Evolutionary conservation across 2,329 filamentous ascomycete genomes (phyloP).

Genomic region (Diplodia corticola): DNA sequence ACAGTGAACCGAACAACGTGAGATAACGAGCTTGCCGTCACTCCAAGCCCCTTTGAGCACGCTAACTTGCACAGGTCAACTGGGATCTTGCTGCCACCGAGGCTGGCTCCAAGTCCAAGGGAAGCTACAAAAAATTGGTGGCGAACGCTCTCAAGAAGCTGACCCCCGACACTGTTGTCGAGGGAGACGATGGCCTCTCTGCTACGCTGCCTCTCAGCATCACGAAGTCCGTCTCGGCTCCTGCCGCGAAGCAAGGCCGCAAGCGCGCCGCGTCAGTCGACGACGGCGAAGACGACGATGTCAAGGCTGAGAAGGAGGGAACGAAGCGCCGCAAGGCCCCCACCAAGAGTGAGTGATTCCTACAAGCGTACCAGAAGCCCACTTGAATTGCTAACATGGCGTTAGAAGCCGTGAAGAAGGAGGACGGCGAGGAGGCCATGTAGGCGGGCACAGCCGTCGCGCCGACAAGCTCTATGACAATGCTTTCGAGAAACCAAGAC

Average conservation of each 20-base stretch:
- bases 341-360: background rate
- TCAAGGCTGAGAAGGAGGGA: background rate
- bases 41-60: background rate
- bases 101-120: constrained; percentile 2
- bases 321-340: background rate
- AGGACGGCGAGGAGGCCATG: background rate
- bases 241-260: background rate
- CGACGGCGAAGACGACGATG: background rate
- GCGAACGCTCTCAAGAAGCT: background rate
- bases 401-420: background rate
- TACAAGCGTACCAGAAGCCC: background rate
- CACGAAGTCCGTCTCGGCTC: background rate
- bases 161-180: background rate
- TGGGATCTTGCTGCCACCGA: background rate
- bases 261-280: background rate
- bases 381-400: background rate
- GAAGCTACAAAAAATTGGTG: constrained; percentile 10
- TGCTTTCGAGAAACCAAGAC: background rate
- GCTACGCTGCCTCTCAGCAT: no score
- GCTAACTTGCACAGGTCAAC: background rate
- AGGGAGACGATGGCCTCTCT: background rate
- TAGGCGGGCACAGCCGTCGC: background rate
- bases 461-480: background rate
- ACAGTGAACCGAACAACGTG: constrained; percentile 9
- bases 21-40: background rate